phyloP scores from a whole-genome alignment of 768 basidiomycete genomes.

The Rickenella mellea region DNA sequence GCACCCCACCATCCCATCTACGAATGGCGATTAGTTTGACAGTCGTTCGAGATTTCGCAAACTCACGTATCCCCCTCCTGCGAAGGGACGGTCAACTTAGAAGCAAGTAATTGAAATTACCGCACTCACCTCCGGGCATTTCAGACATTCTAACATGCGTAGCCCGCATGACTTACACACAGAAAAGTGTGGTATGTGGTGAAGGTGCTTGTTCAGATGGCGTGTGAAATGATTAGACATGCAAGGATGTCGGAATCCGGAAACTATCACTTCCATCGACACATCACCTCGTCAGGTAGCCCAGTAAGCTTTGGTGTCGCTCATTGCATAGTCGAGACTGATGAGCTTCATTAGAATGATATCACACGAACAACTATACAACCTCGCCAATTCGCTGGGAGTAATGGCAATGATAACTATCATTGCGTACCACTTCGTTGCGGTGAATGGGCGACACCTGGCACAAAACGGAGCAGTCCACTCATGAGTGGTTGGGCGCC shows the following conservation, averaged over 20 bases:
- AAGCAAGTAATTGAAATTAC: constrained; percentile 2
- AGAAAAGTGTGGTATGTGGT: not conserved
- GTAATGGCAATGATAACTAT: constrained; percentile 80
- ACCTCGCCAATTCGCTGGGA: constrained; percentile 76
- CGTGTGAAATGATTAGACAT: not conserved
- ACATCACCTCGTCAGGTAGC: not conserved
- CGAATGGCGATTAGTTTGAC: no score
- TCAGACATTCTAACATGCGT: constrained; percentile 52
- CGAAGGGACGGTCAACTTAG: not conserved
- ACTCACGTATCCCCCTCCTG: constrained; percentile 81
- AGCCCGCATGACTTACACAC: constrained; percentile 47
- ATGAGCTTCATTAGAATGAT: constrained; percentile 48
- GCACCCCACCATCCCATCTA: constrained; percentile 74
- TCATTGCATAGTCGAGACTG: not conserved
- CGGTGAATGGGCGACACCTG: constrained; percentile 62
- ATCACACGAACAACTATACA: constrained; percentile 68
- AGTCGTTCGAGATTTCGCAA: no score
- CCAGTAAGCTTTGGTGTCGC: not conserved
- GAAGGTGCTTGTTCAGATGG: no score
- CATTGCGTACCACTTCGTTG: constrained; percentile 83
- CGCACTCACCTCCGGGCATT: constrained; percentile 74
- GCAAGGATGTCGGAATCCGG: not conserved
- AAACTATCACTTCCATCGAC: not conserved
- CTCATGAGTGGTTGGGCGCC: no score
- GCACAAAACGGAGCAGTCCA: no score